These are phyloP conservation scores for Starmera amethionina DNA, from an alignment of 805 yeast genomes.

Conservation along the genomic window DNA sequence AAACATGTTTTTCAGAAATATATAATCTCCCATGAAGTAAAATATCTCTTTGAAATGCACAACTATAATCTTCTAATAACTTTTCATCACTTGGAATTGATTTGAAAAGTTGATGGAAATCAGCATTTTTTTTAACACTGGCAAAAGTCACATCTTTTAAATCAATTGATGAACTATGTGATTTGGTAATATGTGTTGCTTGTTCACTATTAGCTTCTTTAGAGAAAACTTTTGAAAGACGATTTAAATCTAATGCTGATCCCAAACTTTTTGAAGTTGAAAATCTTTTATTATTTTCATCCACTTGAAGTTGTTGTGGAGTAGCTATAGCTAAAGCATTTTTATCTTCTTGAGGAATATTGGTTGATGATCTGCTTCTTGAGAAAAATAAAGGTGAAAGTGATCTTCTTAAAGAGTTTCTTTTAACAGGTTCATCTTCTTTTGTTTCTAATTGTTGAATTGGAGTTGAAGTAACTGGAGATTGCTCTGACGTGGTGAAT, in stretches of 20 bases:
- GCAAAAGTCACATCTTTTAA: conserved; percentile 28
- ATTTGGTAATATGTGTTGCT: background rate
- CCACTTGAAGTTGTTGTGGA: too few relatives aligned
- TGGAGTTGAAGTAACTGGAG: background rate
- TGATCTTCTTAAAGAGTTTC: conserved; percentile 9
- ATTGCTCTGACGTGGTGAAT: conserved; percentile 21
- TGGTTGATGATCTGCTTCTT: too few relatives aligned
- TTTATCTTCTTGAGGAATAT: too few relatives aligned
- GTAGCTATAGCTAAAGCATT: too few relatives aligned
- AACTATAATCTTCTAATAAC: conserved; percentile 76
- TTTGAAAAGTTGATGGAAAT: conserved; percentile 69
- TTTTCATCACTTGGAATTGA: conserved; percentile 60
- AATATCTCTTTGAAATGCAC: conserved; percentile 84
- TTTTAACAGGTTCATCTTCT: background rate
- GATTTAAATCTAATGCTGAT: background rate
- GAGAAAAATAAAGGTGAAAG: conserved; percentile 6
- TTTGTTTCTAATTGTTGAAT: background rate
- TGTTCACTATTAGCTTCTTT: background rate
- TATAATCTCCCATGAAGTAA: conserved; percentile 81
- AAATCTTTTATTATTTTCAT: too few relatives aligned
- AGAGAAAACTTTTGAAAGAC: background rate
- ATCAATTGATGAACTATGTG: conserved; percentile 5
- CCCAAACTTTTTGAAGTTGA: background rate
- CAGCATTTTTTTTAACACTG: conserved; percentile 51
- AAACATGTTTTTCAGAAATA: conserved; percentile 63